Base-by-base conservation (phyloP, 768 basidiomycete species). In the Rhizopogon vulgaris region DNA sequence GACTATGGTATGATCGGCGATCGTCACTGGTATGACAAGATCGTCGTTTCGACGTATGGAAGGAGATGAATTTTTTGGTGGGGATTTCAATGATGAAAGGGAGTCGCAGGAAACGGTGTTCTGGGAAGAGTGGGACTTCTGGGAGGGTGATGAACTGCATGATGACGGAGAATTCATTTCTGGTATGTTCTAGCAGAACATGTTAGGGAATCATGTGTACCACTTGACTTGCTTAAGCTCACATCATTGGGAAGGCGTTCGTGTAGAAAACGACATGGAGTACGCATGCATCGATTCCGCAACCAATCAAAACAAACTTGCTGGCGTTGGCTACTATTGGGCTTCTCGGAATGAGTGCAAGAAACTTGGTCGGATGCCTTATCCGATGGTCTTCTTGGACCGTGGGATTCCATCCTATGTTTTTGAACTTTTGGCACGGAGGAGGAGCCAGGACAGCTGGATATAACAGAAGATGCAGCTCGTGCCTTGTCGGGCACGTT, bases 1-100 rank as follows among this genome's bases (percentile, higher is more conserved):
- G 17, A 84, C 76, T 47, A 71, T 74, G 18, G 78, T 82, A 49
- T 84, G 76, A 36, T 82, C 77, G 38, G 81, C 72, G 6, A 86
- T 61, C 0, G 64, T 71, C 11, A 76, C 49, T 0, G 57, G 43
- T 18, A 45, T 45, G 18, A 18, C 43, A 45, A 45, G 2, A 18
- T 32, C 43, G 2, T 45, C 43, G 18, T 32, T 45, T 22, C 43
- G 28, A 32, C 28, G 43, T 45, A 18, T 45, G 12, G 18, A 3
- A 22, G 30, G 28, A 28, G 42, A 7, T 3, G 27, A 28, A 6
- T 30, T 10, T 11, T n/a, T 18, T 3, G 42, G 17, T 2, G 12
- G 43, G 18, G 28, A 8, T 17, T 22, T 30, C 12, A 12, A 28
- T 32, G 30, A 45, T 30, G 28, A 30, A 22, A 14, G 12, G 11